These are phyloP conservation scores for Populus tremula DNA, from an alignment of 345 rosid genomes.

Conservation along the genomic window DNA sequence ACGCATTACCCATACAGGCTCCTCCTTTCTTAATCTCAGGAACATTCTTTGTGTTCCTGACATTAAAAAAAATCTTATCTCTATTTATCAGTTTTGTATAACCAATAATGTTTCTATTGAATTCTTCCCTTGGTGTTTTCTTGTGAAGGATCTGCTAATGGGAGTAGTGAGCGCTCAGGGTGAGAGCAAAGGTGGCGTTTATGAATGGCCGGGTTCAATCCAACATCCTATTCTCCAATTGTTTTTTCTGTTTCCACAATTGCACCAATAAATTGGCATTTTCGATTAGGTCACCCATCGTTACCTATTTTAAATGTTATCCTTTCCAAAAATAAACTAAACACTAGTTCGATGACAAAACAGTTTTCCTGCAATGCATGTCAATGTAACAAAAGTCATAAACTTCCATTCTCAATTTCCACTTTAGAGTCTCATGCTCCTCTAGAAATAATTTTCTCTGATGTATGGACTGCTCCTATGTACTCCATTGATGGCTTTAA, in stretches of 20 bases:
- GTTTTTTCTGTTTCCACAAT: neutral
- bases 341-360: neutral
- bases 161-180: neutral
- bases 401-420: neutral
- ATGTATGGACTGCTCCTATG: neutral
- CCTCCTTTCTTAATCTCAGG: too few species aligned
- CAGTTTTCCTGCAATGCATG: neutral
- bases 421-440: neutral
- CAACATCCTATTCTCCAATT: neutral
- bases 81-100: too few species aligned
- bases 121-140: neutral
- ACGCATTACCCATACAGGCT: too few species aligned
- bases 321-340: neutral
- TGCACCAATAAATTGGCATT: neutral
- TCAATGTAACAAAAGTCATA: conserved; percentile 10
- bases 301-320: neutral
- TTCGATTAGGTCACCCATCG: neutral
- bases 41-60: too few species aligned
- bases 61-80: too few species aligned
- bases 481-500: neutral
- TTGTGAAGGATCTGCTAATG: neutral
- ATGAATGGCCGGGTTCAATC: neutral
- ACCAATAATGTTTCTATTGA: too few species aligned
- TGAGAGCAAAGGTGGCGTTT: neutral
- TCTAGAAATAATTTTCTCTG: neutral